phyloP scores from a whole-genome alignment of 176 grass and related monocot genomes.

The Bonia amplexicaulis region DNA sequence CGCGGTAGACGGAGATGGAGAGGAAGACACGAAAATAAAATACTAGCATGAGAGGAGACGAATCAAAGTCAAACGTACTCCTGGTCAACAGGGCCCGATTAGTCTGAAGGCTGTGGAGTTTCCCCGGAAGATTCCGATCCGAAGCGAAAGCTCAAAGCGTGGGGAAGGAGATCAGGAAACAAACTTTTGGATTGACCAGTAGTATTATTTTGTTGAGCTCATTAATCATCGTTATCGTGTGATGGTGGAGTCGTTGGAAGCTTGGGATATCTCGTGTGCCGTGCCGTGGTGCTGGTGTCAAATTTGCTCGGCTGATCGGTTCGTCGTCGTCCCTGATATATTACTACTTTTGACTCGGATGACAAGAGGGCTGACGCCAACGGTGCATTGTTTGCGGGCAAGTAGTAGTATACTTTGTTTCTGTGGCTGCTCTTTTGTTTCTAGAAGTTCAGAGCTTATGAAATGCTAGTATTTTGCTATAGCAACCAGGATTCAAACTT shows the following conservation, averaged over 20 bases:
- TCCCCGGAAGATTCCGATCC: slow-evolving; percentile 18
- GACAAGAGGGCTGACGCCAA: neutral
- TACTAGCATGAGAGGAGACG: neutral
- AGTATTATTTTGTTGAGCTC: neutral
- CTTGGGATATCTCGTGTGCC: neutral
- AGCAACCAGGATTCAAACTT: neutral
- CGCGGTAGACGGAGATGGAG: neutral
- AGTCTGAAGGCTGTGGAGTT: neutral
- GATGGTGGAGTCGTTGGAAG: neutral
- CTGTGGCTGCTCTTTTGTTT: neutral
- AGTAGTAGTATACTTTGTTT: neutral
- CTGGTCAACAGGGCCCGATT: neutral
- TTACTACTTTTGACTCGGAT: neutral
- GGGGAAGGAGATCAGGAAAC: neutral
- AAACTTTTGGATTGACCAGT: neutral
- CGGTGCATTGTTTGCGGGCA: neutral
- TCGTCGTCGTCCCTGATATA: neutral
- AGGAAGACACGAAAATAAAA: neutral
- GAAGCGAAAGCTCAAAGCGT: neutral
- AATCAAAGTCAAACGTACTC: slow-evolving; percentile 19
- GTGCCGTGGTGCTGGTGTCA: neutral
- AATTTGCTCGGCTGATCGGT: neutral
- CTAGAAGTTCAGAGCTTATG: neutral
- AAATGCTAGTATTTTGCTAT: too few relatives aligned
- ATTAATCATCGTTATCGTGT: neutral